Percentiles rank a stretch among this genome's conserved stretches.
phyloP scores from a whole-genome alignment of 2,329 filamentous ascomycete species.

The Stemphylium vesicarium region DNA sequence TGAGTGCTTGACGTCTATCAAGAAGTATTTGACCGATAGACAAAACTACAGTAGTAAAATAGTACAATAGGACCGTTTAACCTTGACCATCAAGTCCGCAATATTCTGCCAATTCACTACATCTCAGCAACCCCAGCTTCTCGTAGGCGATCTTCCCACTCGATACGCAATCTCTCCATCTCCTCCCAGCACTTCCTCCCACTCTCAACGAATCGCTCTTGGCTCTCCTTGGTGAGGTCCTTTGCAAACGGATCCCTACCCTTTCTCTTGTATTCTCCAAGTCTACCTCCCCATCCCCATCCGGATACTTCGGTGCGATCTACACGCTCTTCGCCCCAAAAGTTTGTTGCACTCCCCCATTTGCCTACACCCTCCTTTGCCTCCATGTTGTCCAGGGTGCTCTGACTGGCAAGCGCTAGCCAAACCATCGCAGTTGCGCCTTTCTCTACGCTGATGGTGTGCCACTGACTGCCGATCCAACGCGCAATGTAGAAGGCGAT shows the following conservation, averaged over 20 bases:
- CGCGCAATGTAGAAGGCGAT: slow-evolving; percentile 73
- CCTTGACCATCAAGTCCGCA: background rate
- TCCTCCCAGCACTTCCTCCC: slow-evolving; percentile 69
- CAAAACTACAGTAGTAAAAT: background rate
- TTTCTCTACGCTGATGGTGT: slow-evolving; percentile 75
- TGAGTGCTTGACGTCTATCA: no score
- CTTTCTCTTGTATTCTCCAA: slow-evolving; percentile 58
- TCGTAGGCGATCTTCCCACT: slow-evolving; percentile 62
- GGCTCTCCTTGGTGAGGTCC: slow-evolving; percentile 66
- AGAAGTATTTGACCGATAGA: no score
- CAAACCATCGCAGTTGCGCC: slow-evolving; percentile 80
- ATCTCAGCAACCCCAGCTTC: slow-evolving; percentile 47
- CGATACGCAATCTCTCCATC: slow-evolving; percentile 72
- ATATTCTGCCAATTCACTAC: slow-evolving; percentile 14
- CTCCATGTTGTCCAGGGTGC: slow-evolving; percentile 64
- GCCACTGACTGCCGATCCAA: slow-evolving; percentile 86
- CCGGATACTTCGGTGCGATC: slow-evolving; percentile 84
- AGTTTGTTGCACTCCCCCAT: slow-evolving; percentile 80
- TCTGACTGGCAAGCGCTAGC: slow-evolving; percentile 73
- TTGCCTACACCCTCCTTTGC: slow-evolving; percentile 66
- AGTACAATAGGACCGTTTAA: background rate
- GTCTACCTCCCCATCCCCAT: slow-evolving; percentile 72
- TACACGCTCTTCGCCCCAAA: slow-evolving; percentile 64
- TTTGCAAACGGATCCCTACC: slow-evolving; percentile 64
- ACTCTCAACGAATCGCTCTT: slow-evolving; percentile 66